Evolutionary conservation across 1,139 yeast genomes (phyloP).

Genomic region (Taphrina flavorubra): DNA sequence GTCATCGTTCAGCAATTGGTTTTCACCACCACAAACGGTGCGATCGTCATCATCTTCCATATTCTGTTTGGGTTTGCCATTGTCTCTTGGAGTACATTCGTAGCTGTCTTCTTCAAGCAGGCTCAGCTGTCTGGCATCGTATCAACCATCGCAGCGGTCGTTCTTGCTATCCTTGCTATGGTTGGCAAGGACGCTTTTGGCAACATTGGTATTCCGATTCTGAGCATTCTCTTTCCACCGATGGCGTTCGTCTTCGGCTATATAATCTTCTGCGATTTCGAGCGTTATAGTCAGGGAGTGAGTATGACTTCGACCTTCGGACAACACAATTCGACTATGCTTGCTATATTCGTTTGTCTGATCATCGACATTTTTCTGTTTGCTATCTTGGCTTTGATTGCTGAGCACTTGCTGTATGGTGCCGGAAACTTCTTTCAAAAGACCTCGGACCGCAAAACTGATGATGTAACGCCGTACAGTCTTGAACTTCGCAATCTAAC

Average conservation of each 20-base stretch:
- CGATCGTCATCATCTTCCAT: slow-evolving; percentile 51
- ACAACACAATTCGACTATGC: slow-evolving; percentile 25
- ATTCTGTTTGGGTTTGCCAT: slow-evolving; percentile 51
- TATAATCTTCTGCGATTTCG: slow-evolving; percentile 39
- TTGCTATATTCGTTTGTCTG: slow-evolving; percentile 17
- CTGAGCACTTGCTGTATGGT: slow-evolving; percentile 18
- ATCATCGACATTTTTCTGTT: slow-evolving; percentile 26
- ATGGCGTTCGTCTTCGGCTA: slow-evolving; percentile 51
- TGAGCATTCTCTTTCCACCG: slow-evolving; percentile 53
- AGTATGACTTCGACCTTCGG: slow-evolving; percentile 7
- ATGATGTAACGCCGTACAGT: not conserved
- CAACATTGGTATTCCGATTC: slow-evolving; percentile 48
- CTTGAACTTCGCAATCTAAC: slow-evolving; percentile 19
- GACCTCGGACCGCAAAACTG: not conserved
- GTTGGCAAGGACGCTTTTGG: slow-evolving; percentile 49
- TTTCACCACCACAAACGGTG: slow-evolving; percentile 49
- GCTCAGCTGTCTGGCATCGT: slow-evolving; percentile 53
- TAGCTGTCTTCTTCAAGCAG: slow-evolving; percentile 50
- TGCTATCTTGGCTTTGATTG: slow-evolving; percentile 10
- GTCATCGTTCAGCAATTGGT: slow-evolving; percentile 47
- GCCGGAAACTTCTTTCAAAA: slow-evolving; percentile 17
- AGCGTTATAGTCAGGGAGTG: slow-evolving; percentile 23
- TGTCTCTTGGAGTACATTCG: slow-evolving; percentile 51
- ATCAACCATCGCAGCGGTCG: slow-evolving; percentile 50
- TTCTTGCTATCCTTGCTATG: slow-evolving; percentile 51